Evolutionary conservation across 2,329 filamentous ascomycete species (phyloP).

Genomic region (Paraphoma chrysanthemicola): DNA sequence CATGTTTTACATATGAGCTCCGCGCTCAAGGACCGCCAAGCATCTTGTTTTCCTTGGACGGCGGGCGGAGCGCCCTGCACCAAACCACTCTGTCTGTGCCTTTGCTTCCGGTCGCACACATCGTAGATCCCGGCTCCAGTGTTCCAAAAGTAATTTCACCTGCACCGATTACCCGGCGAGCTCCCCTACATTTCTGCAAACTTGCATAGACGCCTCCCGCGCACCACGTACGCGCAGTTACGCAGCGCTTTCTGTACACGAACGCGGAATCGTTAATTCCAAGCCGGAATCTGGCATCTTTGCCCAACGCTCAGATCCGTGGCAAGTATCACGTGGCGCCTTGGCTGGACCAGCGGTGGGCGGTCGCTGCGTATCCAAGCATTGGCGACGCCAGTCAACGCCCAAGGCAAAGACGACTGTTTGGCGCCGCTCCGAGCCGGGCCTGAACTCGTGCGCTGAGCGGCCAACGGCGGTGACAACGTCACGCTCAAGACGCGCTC

Average conservation of each 20-base stretch:
- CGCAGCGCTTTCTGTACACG: no score
- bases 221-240: no score
- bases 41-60: conserved; percentile 31
- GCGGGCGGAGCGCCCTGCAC: conserved; percentile 11
- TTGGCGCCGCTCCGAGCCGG: conserved; percentile 17
- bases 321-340: conserved; percentile 20
- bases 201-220: no score
- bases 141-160: background rate
- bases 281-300: conserved; percentile 21
- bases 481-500: conserved; percentile 2
- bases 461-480: background rate
- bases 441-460: background rate
- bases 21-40: conserved; percentile 36
- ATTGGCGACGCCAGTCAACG: conserved; percentile 14
- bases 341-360: conserved; percentile 12
- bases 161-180: background rate
- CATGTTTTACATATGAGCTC: conserved; percentile 38
- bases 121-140: background rate
- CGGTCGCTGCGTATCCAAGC: conserved; percentile 11
- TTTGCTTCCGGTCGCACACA: background rate
- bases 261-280: background rate
- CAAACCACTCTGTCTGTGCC: background rate
- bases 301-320: conserved; percentile 4
- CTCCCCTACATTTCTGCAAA: background rate
- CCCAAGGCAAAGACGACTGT: conserved; percentile 12